phyloP scores from a whole-genome alignment of 2,329 filamentous ascomycete species.

The Lecanicillium sp. region DNA sequence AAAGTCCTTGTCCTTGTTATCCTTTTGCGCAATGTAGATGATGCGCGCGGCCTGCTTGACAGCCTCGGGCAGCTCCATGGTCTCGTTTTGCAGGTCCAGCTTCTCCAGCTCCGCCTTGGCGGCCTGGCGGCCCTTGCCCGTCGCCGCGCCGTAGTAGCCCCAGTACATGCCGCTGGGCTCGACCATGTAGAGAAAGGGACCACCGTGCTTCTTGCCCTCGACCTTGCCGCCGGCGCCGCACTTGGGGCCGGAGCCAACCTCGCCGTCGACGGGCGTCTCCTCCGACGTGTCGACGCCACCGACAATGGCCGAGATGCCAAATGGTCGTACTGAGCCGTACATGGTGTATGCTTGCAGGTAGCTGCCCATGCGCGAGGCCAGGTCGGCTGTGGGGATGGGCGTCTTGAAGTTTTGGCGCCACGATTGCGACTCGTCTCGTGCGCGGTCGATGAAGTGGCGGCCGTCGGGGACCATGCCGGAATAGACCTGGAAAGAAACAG shows the following conservation, averaged over 20 bases:
- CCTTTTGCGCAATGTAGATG: constrained; percentile 95
- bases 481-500: constrained; percentile 58
- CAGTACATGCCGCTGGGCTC: constrained; percentile 96
- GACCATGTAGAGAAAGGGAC: constrained; percentile 96
- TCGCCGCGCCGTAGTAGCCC: constrained; percentile 98
- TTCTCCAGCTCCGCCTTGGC: constrained; percentile 99
- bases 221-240: constrained; percentile 80
- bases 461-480: constrained; percentile 93
- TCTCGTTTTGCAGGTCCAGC: constrained; percentile 73
- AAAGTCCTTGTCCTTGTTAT: constrained; percentile 99
- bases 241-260: constrained; percentile 75
- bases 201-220: constrained; percentile 66
- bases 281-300: constrained; percentile 88
- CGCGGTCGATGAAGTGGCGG: constrained; percentile 87
- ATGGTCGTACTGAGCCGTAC: constrained; percentile 92
- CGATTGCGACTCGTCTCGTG: constrained; percentile 83
- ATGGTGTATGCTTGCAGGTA: constrained; percentile 97
- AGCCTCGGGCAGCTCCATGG: constrained; percentile 72
- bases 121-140: constrained; percentile 91
- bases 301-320: constrained; percentile 91
- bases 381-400: constrained; percentile 79
- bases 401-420: constrained; percentile 95
- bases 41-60: constrained; percentile 96
- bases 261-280: constrained; percentile 78
- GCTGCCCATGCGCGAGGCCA: constrained; percentile 87